Evolutionary conservation across 1,284 basidiomycete genomes (phyloP).

Genomic region (Rugosomyces carneus): DNA sequence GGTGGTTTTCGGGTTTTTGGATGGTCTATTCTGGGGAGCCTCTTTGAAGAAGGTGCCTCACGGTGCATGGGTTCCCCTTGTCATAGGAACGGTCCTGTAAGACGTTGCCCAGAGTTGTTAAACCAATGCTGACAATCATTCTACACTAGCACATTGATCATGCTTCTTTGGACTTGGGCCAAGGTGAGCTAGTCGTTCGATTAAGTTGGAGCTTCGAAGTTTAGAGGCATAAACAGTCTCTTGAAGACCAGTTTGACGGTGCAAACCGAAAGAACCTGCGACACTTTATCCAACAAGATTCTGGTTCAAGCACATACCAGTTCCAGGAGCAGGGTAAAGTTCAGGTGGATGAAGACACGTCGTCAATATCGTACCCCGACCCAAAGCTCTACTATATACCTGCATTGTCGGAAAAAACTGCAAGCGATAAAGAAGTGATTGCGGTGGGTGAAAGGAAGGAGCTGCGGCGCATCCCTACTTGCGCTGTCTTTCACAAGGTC

Average conservation of each 20-base stretch:
- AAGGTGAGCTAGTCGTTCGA: constrained; percentile 30
- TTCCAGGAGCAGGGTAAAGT: constrained; percentile 5
- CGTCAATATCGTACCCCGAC: constrained; percentile 15
- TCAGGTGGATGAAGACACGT: constrained; percentile 10
- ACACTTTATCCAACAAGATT: constrained; percentile 38
- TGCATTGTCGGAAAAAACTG: constrained; percentile 12
- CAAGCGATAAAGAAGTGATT: constrained; percentile 12
- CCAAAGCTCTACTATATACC: constrained; percentile 19
- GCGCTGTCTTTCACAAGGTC: constrained; percentile 54
- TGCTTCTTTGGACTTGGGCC: constrained; percentile 61
- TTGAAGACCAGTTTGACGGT: constrained; percentile 58
- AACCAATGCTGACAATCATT: not conserved
- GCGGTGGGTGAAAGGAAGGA: constrained; percentile 21
- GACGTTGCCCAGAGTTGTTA: constrained; percentile 13
- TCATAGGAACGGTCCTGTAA: constrained; percentile 46
- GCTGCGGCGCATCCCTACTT: constrained; percentile 42
- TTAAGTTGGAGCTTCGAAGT: not conserved
- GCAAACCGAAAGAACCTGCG: constrained; percentile 48
- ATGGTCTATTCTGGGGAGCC: constrained; percentile 58
- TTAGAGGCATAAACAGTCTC: constrained; percentile 25
- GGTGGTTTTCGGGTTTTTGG: constrained; percentile 54
- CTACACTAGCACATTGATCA: constrained; percentile 31
- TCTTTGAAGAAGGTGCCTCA: constrained; percentile 53
- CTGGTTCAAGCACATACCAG: constrained; percentile 4
- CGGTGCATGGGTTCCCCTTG: constrained; percentile 60